Evolutionary conservation across 768 basidiomycete species (phyloP), one percentile per base, ranked within the genome.

Genomic region (Kwoniella shandongensis): DNA sequence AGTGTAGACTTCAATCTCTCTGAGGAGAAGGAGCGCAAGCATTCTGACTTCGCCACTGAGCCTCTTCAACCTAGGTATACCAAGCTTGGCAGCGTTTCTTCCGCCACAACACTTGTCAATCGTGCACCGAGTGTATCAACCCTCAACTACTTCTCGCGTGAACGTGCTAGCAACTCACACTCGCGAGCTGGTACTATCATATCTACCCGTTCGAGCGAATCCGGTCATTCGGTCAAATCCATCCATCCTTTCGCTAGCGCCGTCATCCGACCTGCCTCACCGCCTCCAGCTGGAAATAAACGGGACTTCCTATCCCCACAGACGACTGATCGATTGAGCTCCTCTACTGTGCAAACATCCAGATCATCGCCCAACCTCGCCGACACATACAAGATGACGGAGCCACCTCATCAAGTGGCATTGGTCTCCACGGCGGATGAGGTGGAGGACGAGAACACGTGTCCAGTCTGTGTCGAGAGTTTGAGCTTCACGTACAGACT

Each of bases 391-490:
- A 59, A 52, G 29, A 66, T 59, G 62, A 25, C 60, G 3, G 36
- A 38, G 25, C 54, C 57, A 12, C 44, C 70, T 18, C 69, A 67
- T 44, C 67, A 69, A 54, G 66, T 75, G 6, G 54, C 66, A 4
- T 30, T 76, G 30, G 61, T 67, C 3, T 62, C 63, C 4, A 56
- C 62, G 30, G 70, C 66, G 38, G 67, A 67, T 22, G 64, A 56
- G 23, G 48, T 18, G 12, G 76, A 79, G 15, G 88, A 90, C 52
- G 91, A 93, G 70, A 87, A 88, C 51, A 89, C 88, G 70, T 99
- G 96, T 67, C 94, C 94, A 12, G 91, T 99, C 65, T 99, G 94
- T 78, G 86, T 96, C 65, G 94, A 98, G 71, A 88, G 90, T 1
- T 84, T 99, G 72, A 88, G 87, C 72, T 92, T 91, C 77, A 88